These are phyloP conservation scores for Rhododendron williamsianum DNA, from an alignment of 148 eudicot genomes.

Conservation along the genomic window DNA sequence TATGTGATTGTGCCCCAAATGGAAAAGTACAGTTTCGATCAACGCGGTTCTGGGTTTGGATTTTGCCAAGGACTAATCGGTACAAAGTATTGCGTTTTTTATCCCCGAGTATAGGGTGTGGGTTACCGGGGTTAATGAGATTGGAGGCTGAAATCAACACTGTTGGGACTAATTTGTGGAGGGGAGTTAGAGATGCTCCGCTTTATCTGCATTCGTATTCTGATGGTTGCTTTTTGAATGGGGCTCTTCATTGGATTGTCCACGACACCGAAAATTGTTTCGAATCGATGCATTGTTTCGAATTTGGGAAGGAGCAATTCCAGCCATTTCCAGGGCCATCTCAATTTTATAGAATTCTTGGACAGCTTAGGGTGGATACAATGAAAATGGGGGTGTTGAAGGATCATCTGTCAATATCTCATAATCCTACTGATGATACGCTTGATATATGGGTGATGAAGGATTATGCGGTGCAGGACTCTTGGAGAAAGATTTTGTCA, in stretches of 20 bases:
- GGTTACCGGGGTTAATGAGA: background rate
- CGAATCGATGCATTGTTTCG: conserved; percentile 27
- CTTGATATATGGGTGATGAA: conserved; percentile 27
- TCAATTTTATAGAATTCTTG: background rate
- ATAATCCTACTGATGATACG: conserved; percentile 12
- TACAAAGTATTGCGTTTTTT: conserved; percentile 25
- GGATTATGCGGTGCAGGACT: conserved; percentile 31
- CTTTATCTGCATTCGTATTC: conserved; percentile 22
- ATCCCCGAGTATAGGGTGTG: no score
- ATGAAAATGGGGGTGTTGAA: background rate
- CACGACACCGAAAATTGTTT: background rate
- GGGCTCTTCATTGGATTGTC: conserved; percentile 37
- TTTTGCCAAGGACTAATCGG: conserved; percentile 17
- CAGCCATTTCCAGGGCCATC: conserved; percentile 24
- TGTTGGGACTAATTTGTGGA: conserved; percentile 20
- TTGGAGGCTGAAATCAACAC: conserved; percentile 23
- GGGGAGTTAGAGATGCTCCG: conserved; percentile 25
- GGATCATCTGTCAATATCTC: background rate
- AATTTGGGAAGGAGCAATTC: conserved; percentile 33
- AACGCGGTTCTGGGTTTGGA: conserved; percentile 37
- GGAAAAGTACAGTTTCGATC: background rate
- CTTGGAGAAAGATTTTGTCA: conserved; percentile 30
- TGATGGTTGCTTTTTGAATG: conserved; percentile 30
- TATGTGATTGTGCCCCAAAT: conserved; percentile 20
- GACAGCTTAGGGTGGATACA: background rate